Base-by-base conservation (phyloP, 116 monocot species). In the Papilionanthe hybrid region DNA sequence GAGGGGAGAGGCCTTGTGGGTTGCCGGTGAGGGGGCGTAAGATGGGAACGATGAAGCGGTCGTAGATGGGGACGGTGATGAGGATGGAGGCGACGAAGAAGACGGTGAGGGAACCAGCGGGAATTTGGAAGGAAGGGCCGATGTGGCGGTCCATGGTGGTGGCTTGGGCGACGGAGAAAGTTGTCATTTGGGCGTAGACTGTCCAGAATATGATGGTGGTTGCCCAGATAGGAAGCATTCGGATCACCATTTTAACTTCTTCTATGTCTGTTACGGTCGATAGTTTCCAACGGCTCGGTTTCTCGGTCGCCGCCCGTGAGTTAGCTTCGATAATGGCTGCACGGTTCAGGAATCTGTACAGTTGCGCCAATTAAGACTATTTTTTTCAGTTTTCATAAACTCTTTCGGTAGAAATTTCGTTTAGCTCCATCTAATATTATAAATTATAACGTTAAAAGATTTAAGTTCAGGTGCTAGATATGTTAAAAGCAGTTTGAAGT, bases 131-230 rank as follows among this genome's bases (percentile, higher is more conserved):
- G 75, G 83, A 81, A 27, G 50, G 37, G 56, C 83, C 79, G 53
- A 90, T 68, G 84, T 68, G 85, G 69, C 94, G 89, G 85, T 95
- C 85, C 94, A 95, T 95, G 78, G 81, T 84, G 55, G 86, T 79
- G 72, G 96, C 96, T 43, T 93, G 93, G 0, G 91, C 85, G n/a
- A 96, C 93, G 4, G 96, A 93, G 88, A 96, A 93, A 29, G 96
- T 96, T n/a, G 89, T 91, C 91, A 93, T 91, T 82, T 96, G 96
- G 23, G 96, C 93, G 85, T 96, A 93, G 69, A 96, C 80, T 8
- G 96, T 96, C 96, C 96, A 96, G 87, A 96, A 96, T 75, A 96
- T 57, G 87, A 96, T 96, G 50, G 93, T 96, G 27, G 92, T 96
- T 9, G 93, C 96, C 96, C 95, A 95, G 9, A 90, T 88, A 4